Conservation (phyloP, 1,284 basidiomycete species). For the Cronartium quercuum region DNA sequence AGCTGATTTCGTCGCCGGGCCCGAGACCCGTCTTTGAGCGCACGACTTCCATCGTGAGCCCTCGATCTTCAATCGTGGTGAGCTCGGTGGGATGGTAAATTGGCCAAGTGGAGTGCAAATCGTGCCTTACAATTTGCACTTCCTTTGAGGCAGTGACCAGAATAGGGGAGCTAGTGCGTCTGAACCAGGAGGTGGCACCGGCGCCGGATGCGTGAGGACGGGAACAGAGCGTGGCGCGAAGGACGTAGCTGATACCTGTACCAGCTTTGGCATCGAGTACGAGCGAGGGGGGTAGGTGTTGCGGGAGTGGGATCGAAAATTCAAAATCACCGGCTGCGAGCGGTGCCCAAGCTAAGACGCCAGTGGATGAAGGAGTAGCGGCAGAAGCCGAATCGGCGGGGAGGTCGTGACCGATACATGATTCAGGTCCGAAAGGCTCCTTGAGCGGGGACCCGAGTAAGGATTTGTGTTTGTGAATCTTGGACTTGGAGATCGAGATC, state of each 20-base stretch:
- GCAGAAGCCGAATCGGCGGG: not conserved
- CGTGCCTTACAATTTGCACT: slow-evolving; percentile 39
- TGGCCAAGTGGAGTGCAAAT: slow-evolving; percentile 40
- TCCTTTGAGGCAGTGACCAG: slow-evolving; percentile 16
- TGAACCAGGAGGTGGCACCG: slow-evolving; percentile 11
- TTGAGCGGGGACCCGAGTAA: not conserved
- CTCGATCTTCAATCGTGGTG: not conserved
- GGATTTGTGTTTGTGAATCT: not conserved
- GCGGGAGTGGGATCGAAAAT: slow-evolving; percentile 40
- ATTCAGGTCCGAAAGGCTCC: not conserved
- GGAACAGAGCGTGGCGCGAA: slow-evolving; percentile 39
- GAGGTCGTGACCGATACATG: not conserved
- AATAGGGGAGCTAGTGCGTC: slow-evolving; percentile 19
- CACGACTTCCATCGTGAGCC: not conserved
- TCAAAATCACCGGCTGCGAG: slow-evolving; percentile 23
- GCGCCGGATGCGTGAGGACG: slow-evolving; percentile 7
- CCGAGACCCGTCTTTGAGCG: not conserved
- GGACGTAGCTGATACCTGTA: slow-evolving; percentile 40
- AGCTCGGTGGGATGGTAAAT: slow-evolving; percentile 28
- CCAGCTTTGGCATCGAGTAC: slow-evolving; percentile 37
- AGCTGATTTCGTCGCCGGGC: slow-evolving; percentile 15
- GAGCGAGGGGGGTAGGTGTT: slow-evolving; percentile 39
- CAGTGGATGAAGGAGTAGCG: not conserved
- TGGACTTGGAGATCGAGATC: not conserved
- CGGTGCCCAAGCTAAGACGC: not conserved